Evolutionary conservation across 495 filamentous ascomycete species (phyloP).

Genomic region (Patellaria atrata): DNA sequence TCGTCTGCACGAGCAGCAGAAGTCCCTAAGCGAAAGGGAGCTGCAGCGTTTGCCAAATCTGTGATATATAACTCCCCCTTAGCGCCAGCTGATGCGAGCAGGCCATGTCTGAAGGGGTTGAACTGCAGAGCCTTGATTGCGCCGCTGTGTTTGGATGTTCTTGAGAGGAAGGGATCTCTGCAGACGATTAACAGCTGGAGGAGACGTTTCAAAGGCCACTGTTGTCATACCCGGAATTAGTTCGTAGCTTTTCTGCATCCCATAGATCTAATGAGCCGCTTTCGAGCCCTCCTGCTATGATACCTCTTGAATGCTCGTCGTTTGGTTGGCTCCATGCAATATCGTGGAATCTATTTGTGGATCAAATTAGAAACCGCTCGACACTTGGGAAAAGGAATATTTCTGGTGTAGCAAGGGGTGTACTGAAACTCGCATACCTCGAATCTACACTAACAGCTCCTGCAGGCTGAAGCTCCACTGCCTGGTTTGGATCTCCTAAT

Average conservation of each 20-base stretch:
- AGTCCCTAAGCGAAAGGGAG: constrained; percentile 65
- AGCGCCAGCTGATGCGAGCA: constrained; percentile 81
- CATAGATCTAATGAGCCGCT: constrained; percentile 93
- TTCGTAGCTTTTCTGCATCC: constrained; percentile 78
- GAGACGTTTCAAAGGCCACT: background rate
- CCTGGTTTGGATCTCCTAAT: constrained; percentile 56
- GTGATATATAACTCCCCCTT: constrained; percentile 96
- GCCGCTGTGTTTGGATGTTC: constrained; percentile 83
- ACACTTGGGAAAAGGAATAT: background rate
- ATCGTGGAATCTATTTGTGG: constrained; percentile 67
- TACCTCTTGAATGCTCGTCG: constrained; percentile 59
- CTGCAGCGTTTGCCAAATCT: constrained; percentile 68
- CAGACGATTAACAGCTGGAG: constrained; percentile 12
- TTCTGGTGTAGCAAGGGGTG: no score
- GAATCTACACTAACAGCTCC: constrained; percentile 78
- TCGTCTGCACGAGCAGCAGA: constrained; percentile 81
- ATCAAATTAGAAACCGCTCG: constrained; percentile 1
- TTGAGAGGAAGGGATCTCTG: constrained; percentile 66
- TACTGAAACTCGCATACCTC: no score
- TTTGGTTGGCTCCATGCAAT: constrained; percentile 81
- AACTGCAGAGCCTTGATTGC: constrained; percentile 94
- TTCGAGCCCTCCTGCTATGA: constrained; percentile 90
- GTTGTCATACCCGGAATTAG: constrained; percentile 37
- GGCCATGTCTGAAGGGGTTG: constrained; percentile 83
- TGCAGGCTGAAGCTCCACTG: constrained; percentile 70